Evolutionary conservation across 2,329 filamentous ascomycete species (phyloP).

Genomic region (Colletotrichum theobromicola): DNA sequence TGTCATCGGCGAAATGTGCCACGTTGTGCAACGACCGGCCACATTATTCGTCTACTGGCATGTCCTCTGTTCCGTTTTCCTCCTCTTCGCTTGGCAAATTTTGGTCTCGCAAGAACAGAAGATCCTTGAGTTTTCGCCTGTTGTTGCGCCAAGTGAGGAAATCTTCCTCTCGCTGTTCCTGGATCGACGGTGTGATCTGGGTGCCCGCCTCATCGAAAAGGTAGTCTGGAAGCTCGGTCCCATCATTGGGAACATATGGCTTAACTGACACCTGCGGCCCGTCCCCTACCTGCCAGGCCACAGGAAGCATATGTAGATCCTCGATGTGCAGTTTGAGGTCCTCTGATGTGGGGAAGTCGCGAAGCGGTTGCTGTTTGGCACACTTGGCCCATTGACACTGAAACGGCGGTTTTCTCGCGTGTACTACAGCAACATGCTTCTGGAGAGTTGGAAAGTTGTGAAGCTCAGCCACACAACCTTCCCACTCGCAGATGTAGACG

Average conservation of each 20-base stretch:
- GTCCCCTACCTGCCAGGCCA: slow-evolving; percentile 65
- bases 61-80: slow-evolving; percentile 31
- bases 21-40: background rate
- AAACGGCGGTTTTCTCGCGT: slow-evolving; percentile 33
- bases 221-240: slow-evolving; percentile 47
- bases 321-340: slow-evolving; percentile 58
- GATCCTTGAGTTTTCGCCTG: slow-evolving; percentile 45
- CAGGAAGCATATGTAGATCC: slow-evolving; percentile 54
- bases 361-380: slow-evolving; percentile 19
- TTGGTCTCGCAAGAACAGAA: slow-evolving; percentile 48
- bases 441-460: slow-evolving; percentile 66
- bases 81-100: slow-evolving; percentile 50
- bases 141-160: slow-evolving; percentile 49
- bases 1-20: background rate
- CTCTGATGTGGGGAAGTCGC: slow-evolving; percentile 17
- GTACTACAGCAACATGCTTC: slow-evolving; percentile 57
- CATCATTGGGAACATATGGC: slow-evolving; percentile 21
- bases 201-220: slow-evolving; percentile 56
- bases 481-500: slow-evolving; percentile 66
- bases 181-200: slow-evolving; percentile 64
- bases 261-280: slow-evolving; percentile 42
- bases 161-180: slow-evolving; percentile 56
- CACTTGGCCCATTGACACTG: slow-evolving; percentile 49
- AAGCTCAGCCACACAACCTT: slow-evolving; percentile 61
- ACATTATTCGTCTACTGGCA: background rate